Evolutionary conservation across 2,329 filamentous ascomycete genomes (phyloP), one percentile per base, ranked within the genome.

Genomic region (Hypoxylon sp.): DNA sequence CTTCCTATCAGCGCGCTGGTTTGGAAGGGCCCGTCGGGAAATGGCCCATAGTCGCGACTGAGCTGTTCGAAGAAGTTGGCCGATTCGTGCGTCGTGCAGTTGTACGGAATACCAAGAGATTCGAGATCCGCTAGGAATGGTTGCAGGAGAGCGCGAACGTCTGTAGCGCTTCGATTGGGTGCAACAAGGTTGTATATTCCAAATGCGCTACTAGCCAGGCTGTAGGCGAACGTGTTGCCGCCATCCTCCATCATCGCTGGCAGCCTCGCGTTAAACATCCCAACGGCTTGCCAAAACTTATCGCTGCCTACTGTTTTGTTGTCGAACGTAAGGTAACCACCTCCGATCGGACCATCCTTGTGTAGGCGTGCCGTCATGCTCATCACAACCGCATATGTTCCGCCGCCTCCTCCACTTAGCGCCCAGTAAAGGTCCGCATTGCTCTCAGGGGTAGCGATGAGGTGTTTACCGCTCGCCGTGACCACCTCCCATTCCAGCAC

Each of bases 401-500:
- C 85, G n/a, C 80, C 82, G 28, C 53, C 53, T 4, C 86, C 85
- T 6, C 85, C 85, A 50, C 77, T 78, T 2, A 87, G 74, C 2
- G 86, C 86, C 86, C 86, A 89, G 75, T 85, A 88, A 1, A 89
- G 78, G 58, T 88, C 86, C 0, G 77, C 56, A 60, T 82, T 53
- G 0, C 23, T 34, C 7, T 76, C 73, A 0, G 76, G 80, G 2
- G 78, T 81, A 2, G 84, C 85, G 0, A 75, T 79, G 0, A 86
- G 60, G 14, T 80, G 69, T 14, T 77, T 51, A 1, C 86, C 85
- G 14, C 71, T 68, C 0, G 80, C 81, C 5, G 81, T 83, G 3
- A 89, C 79, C 1, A 87, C 82, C 62, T 86, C 80, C 72, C 78
- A 84, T 60, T 82, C 78, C 0, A 89, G 76, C 0, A 83, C 81